Conservation (phyloP, 2,329 filamentous ascomycete species). For the Parafenestella ontariensis region DNA sequence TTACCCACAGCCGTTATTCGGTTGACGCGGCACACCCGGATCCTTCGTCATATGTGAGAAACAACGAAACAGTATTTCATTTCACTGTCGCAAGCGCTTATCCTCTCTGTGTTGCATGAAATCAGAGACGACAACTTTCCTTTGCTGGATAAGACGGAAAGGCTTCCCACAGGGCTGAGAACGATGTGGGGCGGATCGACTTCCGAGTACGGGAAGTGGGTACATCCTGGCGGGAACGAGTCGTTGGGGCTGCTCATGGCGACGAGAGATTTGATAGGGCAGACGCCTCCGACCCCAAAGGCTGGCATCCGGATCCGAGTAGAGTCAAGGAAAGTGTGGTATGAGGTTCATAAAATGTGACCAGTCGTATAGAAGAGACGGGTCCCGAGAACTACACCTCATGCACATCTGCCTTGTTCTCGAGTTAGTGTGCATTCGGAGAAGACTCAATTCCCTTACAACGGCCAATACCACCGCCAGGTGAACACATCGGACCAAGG, state of each 20-base stretch:
- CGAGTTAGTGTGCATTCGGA: background rate
- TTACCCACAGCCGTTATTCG: conserved; percentile 20
- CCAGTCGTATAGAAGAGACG: background rate
- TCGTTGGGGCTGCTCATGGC: background rate
- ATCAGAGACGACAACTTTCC: background rate
- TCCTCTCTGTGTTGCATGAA: background rate
- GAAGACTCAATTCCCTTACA: background rate
- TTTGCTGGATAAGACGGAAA: background rate
- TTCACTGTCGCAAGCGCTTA: background rate
- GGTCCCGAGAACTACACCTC: background rate
- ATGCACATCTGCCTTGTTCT: background rate
- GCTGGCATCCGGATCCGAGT: background rate
- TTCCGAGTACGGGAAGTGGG: background rate
- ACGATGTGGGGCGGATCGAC: conserved; percentile 7
- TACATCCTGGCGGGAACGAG: background rate
- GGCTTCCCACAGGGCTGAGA: conserved; percentile 2
- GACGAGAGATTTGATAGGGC: background rate
- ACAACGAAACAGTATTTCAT: background rate
- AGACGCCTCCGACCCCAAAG: background rate
- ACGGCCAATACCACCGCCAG: background rate
- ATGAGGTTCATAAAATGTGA: background rate
- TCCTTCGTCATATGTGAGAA: conserved; percentile 6
- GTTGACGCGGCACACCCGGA: conserved; percentile 11
- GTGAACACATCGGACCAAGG: background rate
- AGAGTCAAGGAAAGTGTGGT: background rate